phyloP scores from a whole-genome alignment of 148 eudicot species.

The Cornus florida region DNA sequence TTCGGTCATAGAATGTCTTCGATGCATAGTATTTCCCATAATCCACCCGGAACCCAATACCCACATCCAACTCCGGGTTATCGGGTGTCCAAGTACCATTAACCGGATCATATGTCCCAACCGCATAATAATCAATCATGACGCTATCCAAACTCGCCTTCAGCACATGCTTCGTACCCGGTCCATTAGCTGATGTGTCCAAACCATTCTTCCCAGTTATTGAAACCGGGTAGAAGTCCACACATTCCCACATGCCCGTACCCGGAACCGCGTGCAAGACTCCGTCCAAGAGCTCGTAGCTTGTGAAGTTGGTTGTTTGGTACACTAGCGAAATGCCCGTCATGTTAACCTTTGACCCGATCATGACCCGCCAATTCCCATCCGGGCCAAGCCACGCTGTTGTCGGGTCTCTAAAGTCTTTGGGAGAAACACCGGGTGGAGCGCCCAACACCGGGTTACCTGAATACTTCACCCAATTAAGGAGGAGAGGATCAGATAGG shows the following conservation, averaged over 20 bases:
- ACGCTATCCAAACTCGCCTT: slow-evolving; percentile 79
- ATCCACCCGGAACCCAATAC: slow-evolving; percentile 74
- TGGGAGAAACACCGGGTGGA: slow-evolving; percentile 56
- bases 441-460: slow-evolving; percentile 79
- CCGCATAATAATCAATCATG: slow-evolving; percentile 68
- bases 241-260: too few relatives aligned
- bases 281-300: too few relatives aligned
- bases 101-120: slow-evolving; percentile 60
- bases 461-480: slow-evolving; percentile 75
- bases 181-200: slow-evolving; percentile 13
- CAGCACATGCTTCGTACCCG: slow-evolving; percentile 68
- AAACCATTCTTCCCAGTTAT: too few relatives aligned
- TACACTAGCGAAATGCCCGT: slow-evolving; percentile 51
- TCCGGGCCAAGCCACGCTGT: slow-evolving; percentile 75
- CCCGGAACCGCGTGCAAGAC: too few relatives aligned
- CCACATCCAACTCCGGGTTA: slow-evolving; percentile 70
- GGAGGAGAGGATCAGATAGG: slow-evolving; percentile 83
- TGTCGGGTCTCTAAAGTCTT: slow-evolving; percentile 85
- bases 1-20: slow-evolving; percentile 33
- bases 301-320: too few relatives aligned
- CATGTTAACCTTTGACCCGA: slow-evolving; percentile 62
- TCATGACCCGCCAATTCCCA: slow-evolving; percentile 67
- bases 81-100: slow-evolving; percentile 76
- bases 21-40: slow-evolving; percentile 73
- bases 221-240: too few relatives aligned